Conservation (phyloP, 345 rosid species). For the Salix brachista region DNA sequence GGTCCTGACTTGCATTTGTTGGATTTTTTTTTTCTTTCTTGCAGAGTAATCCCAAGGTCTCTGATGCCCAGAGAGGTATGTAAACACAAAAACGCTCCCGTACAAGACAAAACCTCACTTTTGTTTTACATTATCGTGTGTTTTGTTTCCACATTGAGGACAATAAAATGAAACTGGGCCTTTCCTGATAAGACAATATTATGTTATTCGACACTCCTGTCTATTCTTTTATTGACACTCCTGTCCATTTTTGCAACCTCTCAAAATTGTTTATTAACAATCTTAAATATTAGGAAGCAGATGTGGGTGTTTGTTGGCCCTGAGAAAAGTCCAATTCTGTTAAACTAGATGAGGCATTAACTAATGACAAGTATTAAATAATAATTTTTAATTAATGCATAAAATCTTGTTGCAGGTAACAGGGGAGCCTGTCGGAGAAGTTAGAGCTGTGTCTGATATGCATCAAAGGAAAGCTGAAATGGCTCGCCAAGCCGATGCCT, state of each 20-base stretch:
- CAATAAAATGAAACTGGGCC: not conserved
- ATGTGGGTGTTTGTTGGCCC: not conserved
- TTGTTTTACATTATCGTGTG: not conserved
- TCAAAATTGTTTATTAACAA: not conserved
- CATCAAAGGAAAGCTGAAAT: conserved; percentile 95
- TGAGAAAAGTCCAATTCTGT: not conserved
- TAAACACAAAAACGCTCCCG: not conserved
- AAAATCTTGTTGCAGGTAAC: conserved; percentile 46
- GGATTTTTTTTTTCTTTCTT: conserved; percentile 8
- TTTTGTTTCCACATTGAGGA: not conserved
- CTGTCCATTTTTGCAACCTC: not conserved
- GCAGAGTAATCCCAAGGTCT: conserved; percentile 83
- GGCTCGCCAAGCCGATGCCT: conserved; percentile 95
- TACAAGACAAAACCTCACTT: not conserved
- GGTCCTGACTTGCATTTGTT: not conserved
- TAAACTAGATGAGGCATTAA: not conserved
- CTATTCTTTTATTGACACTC: not conserved
- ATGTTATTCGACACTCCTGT: not conserved
- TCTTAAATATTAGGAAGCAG: not conserved
- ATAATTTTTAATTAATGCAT: not conserved
- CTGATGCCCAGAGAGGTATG: conserved; percentile 87
- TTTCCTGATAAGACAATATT: not conserved
- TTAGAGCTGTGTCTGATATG: conserved; percentile 85
- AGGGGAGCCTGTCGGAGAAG: conserved; percentile 82
- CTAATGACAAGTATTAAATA: not conserved